Evolutionary conservation across 2,329 filamentous ascomycete genomes (phyloP).

Genomic region (Chalaropsis thielavioides): DNA sequence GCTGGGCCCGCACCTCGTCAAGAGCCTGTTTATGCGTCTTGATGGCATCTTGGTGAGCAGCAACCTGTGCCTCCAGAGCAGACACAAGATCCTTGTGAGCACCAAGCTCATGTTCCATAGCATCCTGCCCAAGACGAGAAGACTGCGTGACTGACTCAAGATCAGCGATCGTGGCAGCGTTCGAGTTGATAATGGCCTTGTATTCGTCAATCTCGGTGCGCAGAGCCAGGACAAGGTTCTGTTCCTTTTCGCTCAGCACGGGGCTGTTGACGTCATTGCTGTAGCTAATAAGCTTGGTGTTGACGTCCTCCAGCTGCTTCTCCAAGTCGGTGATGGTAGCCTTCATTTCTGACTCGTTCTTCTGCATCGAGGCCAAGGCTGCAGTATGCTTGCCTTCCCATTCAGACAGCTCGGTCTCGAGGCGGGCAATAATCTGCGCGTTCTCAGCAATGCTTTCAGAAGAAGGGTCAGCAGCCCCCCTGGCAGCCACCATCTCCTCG

Average conservation of each 20-base stretch:
- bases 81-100: constrained; percentile 34
- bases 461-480: constrained; percentile 6
- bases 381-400: constrained; percentile 67
- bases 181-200: constrained; percentile 55
- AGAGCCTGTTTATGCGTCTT: constrained; percentile 40
- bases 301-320: constrained; percentile 37
- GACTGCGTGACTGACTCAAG: constrained; percentile 58
- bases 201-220: constrained; percentile 69
- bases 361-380: constrained; percentile 54
- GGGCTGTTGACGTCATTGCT: constrained; percentile 31
- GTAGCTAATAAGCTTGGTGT: constrained; percentile 35
- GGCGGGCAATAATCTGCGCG: constrained; percentile 34
- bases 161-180: constrained; percentile 53
- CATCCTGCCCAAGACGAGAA: constrained; percentile 30
- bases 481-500: background rate
- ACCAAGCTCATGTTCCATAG: constrained; percentile 45
- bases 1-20: constrained; percentile 34
- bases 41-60: constrained; percentile 43
- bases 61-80: constrained; percentile 44
- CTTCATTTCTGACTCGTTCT: constrained; percentile 58
- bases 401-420: constrained; percentile 55
- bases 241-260: constrained; percentile 36
- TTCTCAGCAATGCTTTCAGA: constrained; percentile 13
- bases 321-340: constrained; percentile 63
- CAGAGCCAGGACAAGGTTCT: constrained; percentile 45